phyloP scores from a whole-genome alignment of 805 yeast species.

The Teunomyces kruisii region DNA sequence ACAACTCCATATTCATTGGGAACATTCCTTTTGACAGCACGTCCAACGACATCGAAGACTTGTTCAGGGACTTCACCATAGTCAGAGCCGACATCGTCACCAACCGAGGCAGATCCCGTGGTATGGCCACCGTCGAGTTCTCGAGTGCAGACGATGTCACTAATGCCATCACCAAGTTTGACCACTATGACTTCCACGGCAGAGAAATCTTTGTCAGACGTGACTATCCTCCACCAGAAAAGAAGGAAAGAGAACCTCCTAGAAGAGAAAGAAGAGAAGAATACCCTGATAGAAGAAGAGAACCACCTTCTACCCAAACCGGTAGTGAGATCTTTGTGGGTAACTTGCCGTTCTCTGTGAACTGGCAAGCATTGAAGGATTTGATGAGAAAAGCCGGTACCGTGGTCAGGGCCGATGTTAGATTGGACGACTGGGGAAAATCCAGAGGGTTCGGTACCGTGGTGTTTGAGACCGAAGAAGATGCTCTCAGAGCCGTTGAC shows the following conservation, averaged over 20 bases:
- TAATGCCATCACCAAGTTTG: constrained; percentile 67
- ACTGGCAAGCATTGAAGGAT: constrained; percentile 86
- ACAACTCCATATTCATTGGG: constrained; percentile 70
- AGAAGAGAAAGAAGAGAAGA: constrained; percentile 9
- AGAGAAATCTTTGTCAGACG: constrained; percentile 87
- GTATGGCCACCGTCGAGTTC: constrained; percentile 91
- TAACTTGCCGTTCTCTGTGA: constrained; percentile 77
- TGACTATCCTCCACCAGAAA: constrained; percentile 78
- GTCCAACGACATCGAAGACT: constrained; percentile 57
- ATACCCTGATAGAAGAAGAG: constrained; percentile 17
- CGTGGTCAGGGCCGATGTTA: constrained; percentile 81
- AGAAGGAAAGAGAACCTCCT: constrained; percentile 26
- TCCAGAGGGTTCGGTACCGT: constrained; percentile 89
- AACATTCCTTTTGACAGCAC: constrained; percentile 67
- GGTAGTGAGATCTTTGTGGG: constrained; percentile 71
- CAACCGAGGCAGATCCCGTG: constrained; percentile 76
- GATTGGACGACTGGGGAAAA: constrained; percentile 62
- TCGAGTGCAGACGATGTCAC: constrained; percentile 61
- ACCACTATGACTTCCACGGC: constrained; percentile 64
- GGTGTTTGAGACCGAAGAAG: constrained; percentile 61
- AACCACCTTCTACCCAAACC: constrained; percentile 25
- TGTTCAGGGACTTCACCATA: constrained; percentile 52
- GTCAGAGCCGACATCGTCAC: constrained; percentile 82
- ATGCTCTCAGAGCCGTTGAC: constrained; percentile 69
- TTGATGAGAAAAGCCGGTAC: constrained; percentile 75